Base-by-base conservation (phyloP, 2,329 filamentous ascomycete species). In the Paracoccidioides brasiliensis region DNA sequence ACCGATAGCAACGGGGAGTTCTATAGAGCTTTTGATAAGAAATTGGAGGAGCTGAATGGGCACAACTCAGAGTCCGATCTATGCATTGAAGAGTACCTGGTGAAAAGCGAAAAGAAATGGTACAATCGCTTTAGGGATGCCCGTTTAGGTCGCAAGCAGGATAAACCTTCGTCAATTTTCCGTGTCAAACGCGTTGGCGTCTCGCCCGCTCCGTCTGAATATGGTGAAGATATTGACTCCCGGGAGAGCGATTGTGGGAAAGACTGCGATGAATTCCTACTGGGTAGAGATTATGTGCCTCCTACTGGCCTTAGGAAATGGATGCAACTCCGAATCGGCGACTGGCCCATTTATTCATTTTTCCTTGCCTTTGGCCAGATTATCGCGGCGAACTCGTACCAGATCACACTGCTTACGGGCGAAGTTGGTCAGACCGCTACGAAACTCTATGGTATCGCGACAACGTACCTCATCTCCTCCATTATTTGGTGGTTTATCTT, bases 101-200 rank as follows among this genome's bases (percentile, higher is more conserved):
- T 79, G 58, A 80, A 80, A 63, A 82, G 80, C 30, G 82, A 86
- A 67, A 84, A 84, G 72, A 76, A 81, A 59, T 86, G 83, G 83
- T 85, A 82, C 62, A 72, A 75, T 55, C 71, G 75, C 37, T 79
- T 82, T 64, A 74, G 80, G 53, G 73, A 80, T 58, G 80, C 78
- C 48, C 80, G 79, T 64, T 76, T 84, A 56, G 79, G 78, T 40
- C 74, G 15, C 70, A 66, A 58, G 3, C 37, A 41, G 2, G 38
- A 52, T 22, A 40, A 30, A 42, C 67, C 65, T 56, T 64, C 22
- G 12, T 50, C 49, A 49, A 51, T 42, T 55, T 49, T 48, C 37
- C 33, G 37, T 35, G 35, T 5, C 12, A 50, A 32, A 49, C 43
- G 38, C n/a, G 44, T 30, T 32, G 30, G 28, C 15, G 8, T n/a